Conservation (phyloP, 306 rosid species). For the Sesbania bispinosa region DNA sequence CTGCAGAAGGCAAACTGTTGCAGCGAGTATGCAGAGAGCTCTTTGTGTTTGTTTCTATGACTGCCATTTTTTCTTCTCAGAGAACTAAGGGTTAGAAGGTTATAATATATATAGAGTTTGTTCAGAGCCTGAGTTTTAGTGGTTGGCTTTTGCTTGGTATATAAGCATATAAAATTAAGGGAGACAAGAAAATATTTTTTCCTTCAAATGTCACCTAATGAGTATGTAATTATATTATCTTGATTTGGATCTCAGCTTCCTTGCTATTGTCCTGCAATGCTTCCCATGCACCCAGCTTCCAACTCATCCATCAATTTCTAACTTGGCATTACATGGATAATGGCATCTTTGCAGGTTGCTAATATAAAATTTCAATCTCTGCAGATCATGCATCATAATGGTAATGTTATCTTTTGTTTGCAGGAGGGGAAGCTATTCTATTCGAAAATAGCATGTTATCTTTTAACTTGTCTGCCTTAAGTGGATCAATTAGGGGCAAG, state of each 20-base stretch:
- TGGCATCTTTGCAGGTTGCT: not conserved
- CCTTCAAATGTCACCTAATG: not conserved
- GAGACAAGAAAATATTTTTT: not conserved
- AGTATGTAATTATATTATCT: not conserved
- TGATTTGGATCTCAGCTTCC: not conserved
- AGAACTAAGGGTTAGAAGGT: not conserved
- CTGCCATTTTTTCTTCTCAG: conserved; percentile 15
- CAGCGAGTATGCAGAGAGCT: conserved; percentile 18
- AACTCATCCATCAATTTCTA: not conserved
- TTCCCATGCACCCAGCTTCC: not conserved
- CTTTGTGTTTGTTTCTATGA: conserved; percentile 1
- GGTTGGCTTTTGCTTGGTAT: not conserved
- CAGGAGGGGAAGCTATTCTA: not conserved
- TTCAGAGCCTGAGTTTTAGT: not conserved
- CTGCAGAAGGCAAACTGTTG: conserved; percentile 26
- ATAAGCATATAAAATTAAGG: not conserved
- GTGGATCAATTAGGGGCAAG: not conserved
- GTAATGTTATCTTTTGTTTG: conserved; percentile 2
- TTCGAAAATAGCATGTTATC: not conserved
- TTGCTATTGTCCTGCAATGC: conserved; percentile 1
- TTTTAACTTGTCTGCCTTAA: conserved; percentile 1
- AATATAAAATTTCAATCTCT: not conserved
- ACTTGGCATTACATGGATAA: conserved; percentile 14
- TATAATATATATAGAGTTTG: not conserved
- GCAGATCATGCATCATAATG: not conserved